Evolutionary conservation across 805 yeast species (phyloP), one percentile per base, ranked within the genome.

Genomic region (Brettanomyces bruxellensis): DNA sequence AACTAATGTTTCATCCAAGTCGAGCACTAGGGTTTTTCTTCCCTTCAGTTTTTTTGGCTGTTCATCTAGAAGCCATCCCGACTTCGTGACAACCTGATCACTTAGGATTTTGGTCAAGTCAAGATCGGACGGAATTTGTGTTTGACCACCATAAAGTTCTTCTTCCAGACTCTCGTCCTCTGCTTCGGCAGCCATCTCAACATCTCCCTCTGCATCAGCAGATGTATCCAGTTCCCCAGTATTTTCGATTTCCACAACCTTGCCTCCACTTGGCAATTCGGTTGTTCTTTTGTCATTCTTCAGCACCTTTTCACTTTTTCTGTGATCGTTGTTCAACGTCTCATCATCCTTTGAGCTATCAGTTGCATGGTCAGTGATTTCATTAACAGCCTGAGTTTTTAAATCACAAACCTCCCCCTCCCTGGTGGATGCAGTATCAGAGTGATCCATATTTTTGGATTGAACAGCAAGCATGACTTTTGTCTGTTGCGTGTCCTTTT

Each of bases 1-100:
- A 32, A 93, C 99, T 49, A 93, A 75, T 3, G 99, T 93, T 66
- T 93, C 99, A 65, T 93, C 99, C 52, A 93, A 70, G 66, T 93
- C 99, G 46, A 93, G 72, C 12, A 93, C 86, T 34, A 93, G 73
- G 64, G 97, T 90, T 65, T 93, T 93, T 48, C 85, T 81, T 47
- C 76, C 76, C 44, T 72, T 68, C 47, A 84, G 72, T 42, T 66
- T 61, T 7, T 64, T 56, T 24, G 69, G 65, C 40, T 78, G 73
- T 24, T 79, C 75, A 44, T 83, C 78, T 52, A 91, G 67, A 44
- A 89, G 72, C 68, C 73, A 76, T 4, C 84, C 87, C 3, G 83
- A 77, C 43, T 78, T 70, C 37, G 86, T 76, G 56, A 73, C 79
- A 5, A 76, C 75, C 63, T 86, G 95, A 39, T 83, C 90, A 23